These are phyloP conservation scores for Talaromyces atroroseus DNA, from an alignment of 2,329 filamentous ascomycete genomes.

Conservation along the genomic window DNA sequence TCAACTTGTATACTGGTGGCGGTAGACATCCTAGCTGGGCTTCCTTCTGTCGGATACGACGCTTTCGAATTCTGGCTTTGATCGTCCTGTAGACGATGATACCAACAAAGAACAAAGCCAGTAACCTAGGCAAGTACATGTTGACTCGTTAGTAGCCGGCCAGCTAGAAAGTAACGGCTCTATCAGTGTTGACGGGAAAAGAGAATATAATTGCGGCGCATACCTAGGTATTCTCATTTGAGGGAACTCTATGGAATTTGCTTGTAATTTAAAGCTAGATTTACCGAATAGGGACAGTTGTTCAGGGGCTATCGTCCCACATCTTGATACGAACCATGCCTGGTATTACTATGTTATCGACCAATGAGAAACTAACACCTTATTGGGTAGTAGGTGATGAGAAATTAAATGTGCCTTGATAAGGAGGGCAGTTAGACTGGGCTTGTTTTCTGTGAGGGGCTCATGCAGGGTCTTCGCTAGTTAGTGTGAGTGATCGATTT, in stretches of 20 bases:
- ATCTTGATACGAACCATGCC: background rate
- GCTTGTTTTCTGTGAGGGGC: conserved; percentile 9
- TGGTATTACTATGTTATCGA: background rate
- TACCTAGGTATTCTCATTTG: background rate
- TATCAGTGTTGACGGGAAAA: background rate
- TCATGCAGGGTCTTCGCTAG: conserved; percentile 5
- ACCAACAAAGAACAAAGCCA: conserved; percentile 5
- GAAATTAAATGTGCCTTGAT: background rate
- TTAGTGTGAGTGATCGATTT: background rate
- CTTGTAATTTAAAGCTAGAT: background rate
- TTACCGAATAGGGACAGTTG: background rate
- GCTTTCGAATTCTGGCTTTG: conserved; percentile 9
- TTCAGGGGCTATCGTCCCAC: background rate
- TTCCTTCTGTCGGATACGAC: conserved; percentile 5
- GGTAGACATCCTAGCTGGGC: conserved; percentile 13
- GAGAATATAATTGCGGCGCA: background rate
- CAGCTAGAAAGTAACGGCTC: background rate
- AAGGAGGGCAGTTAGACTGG: background rate
- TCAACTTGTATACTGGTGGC: conserved; percentile 12
- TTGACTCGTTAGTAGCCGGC: background rate
- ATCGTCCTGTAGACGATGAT: conserved; percentile 9
- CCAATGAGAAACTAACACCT: background rate
- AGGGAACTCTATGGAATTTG: background rate
- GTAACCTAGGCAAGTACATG: conserved; percentile 7
- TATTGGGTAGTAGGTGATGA: background rate